Base-by-base conservation (phyloP, 2,329 filamentous ascomycete species). In the Botrytis aclada region DNA sequence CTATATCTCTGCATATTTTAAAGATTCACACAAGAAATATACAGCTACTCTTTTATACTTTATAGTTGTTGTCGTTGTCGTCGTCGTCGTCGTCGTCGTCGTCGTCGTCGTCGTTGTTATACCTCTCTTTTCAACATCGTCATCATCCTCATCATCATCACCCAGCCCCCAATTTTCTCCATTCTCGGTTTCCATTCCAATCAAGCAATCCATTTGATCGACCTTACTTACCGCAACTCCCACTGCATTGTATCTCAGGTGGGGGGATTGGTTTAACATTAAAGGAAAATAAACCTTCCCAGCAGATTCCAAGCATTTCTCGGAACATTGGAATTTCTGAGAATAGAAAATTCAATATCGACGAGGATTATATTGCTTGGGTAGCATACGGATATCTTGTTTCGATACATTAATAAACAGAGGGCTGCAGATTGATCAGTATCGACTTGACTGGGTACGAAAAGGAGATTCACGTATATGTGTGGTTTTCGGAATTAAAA, bases 241-340 rank as follows among this genome's bases (percentile, higher is more conserved):
- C 16, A 47, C 29, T 51, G 69, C 60, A 64, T 20, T 71, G 58
- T 20, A 71, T 63, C 69, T 54, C 60, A 34, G 34, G 34, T 64
- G 69, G 69, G 69, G 69, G 34, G n/a, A 25, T 54, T 54, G 47
- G 47, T n/a, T n/a, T n/a, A n/a, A n/a, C 47, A 25, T 54, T 54
- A 1, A 54, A 14, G 47, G 25, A 25, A 45, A 64, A 64, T 54
- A 54, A 54, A 37, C 10, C 41, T 54, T 71, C 43, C 69, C 56
- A 70, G 56, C 39, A 70, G 45, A 47, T 63, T 58, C 47, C 65
- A 34, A 54, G 65, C 65, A 69, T 69, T 43, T 34, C 65, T 34
- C 65, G 47, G 65, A 43, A 69, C 22, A 34, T 69, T 56, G 2
- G 12, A 18, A 56, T 56, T 34, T 63, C 58, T 71, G 39, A 63